These are phyloP conservation scores for Chlorophyllum brunneum DNA, from an alignment of 768 basidiomycete genomes.

Conservation along the genomic window DNA sequence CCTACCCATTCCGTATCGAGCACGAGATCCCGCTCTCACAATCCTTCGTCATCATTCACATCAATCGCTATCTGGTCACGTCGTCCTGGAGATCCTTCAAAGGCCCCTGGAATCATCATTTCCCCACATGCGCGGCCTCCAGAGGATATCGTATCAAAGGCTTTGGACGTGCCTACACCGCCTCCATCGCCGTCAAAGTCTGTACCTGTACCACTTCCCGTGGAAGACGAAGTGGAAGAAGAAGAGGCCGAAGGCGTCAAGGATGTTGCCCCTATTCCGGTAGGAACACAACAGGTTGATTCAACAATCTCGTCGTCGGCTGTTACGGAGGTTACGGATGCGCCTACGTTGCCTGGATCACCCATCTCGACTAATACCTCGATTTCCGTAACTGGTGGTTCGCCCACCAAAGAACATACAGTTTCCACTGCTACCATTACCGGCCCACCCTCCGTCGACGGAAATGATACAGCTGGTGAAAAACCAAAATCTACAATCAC, in stretches of 20 bases:
- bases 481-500: conserved; percentile 3
- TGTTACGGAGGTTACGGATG: conserved; percentile 46
- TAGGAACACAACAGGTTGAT: conserved; percentile 22
- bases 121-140: conserved; percentile 64
- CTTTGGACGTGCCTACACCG: conserved; percentile 51
- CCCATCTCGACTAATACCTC: conserved; percentile 62
- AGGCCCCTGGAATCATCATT: conserved; percentile 70
- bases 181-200: conserved; percentile 32
- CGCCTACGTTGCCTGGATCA: conserved; percentile 50
- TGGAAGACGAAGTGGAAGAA: not conserved
- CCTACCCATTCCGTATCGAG: conserved; percentile 14
- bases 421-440: conserved; percentile 6
- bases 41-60: conserved; percentile 12
- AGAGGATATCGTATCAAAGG: conserved; percentile 48
- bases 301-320: conserved; percentile 42
- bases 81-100: conserved; percentile 59
- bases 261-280: no score
- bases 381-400: conserved; percentile 33
- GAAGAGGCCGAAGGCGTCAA: not conserved
- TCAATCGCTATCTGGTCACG: conserved; percentile 69
- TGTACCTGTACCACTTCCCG: conserved; percentile 12
- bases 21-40: conserved; percentile 12
- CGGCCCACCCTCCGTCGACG: conserved; percentile 1
- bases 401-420: conserved; percentile 22
- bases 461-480: not conserved